Conservation (phyloP, 164 flowering plant genomes). For the Sedum album region DNA sequence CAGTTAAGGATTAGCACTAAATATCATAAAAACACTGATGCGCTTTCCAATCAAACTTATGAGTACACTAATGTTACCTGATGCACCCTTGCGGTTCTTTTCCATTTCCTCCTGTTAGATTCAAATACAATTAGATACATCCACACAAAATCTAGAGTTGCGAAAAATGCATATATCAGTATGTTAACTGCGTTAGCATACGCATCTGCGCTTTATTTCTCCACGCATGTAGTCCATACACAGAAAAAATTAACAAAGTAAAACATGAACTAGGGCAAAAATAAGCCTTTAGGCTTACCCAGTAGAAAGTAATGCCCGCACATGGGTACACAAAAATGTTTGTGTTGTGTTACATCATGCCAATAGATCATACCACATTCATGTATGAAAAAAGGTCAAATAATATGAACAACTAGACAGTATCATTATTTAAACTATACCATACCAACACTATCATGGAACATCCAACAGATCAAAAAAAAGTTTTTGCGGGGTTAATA, state of each 20-base stretch:
- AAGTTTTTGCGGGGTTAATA: neutral
- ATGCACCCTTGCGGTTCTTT: neutral
- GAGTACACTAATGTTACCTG: neutral
- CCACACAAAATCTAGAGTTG: neutral
- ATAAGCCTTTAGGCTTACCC: neutral
- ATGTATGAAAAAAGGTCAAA: no score
- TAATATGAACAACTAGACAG: no score
- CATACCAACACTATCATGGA: neutral
- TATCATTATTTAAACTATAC: neutral
- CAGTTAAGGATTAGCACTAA: constrained; percentile 19
- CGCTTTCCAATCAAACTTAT: constrained; percentile 16
- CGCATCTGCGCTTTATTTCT: no score
- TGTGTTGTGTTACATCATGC: neutral
- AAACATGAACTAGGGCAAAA: neutral
- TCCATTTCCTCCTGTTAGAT: neutral
- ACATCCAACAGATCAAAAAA: no score
- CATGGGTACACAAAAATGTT: no score
- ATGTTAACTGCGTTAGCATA: no score
- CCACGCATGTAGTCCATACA: neutral
- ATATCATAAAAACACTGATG: neutral
- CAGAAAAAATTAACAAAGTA: neutral
- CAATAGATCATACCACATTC: neutral
- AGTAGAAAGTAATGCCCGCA: neutral
- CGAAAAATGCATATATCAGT: no score
- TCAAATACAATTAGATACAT: neutral